phyloP scores from a whole-genome alignment of 2,329 filamentous ascomycete genomes.

The Fusarium chaquense region DNA sequence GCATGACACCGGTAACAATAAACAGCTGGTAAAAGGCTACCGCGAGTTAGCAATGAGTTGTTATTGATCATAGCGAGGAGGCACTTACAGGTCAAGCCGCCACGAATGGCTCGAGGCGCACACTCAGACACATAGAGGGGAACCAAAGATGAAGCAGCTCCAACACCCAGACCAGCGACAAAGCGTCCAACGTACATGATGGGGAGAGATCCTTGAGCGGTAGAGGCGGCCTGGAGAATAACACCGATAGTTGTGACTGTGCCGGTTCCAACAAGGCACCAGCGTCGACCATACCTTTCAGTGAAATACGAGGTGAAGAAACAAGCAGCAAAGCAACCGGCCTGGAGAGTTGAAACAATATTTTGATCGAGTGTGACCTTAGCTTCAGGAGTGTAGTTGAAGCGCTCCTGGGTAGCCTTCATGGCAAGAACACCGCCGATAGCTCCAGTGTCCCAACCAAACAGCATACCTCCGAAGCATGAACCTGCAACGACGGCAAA shows the following conservation, averaged over 20 bases:
- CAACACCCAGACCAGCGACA: conserved; percentile 62
- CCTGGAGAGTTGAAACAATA: conserved; percentile 77
- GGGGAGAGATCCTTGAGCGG: conserved; percentile 63
- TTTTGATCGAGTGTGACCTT: conserved; percentile 71
- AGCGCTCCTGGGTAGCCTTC: conserved; percentile 64
- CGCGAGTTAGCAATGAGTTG: background rate
- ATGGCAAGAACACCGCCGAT: conserved; percentile 76
- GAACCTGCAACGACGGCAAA: conserved; percentile 72
- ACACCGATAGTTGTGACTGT: conserved; percentile 70
- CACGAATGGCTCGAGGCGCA: conserved; percentile 63
- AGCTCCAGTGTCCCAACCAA: conserved; percentile 69
- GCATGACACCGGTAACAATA: conserved; percentile 59
- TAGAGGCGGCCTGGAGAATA: conserved; percentile 72
- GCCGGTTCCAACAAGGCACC: conserved; percentile 67
- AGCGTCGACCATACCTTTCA: conserved; percentile 67
- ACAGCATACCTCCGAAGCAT: conserved; percentile 74
- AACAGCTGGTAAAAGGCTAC: conserved; percentile 63
- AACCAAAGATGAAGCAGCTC: conserved; percentile 61
- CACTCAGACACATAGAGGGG: conserved; percentile 63
- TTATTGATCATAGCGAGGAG: background rate
- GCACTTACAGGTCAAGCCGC: conserved; percentile 59
- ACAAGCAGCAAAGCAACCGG: conserved; percentile 74
- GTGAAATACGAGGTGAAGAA: conserved; percentile 67
- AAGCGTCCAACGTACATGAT: conserved; percentile 76
- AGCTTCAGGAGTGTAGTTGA: conserved; percentile 50